Conservation (phyloP, 23 red algal species). For the Gracilaria gracilis region DNA sequence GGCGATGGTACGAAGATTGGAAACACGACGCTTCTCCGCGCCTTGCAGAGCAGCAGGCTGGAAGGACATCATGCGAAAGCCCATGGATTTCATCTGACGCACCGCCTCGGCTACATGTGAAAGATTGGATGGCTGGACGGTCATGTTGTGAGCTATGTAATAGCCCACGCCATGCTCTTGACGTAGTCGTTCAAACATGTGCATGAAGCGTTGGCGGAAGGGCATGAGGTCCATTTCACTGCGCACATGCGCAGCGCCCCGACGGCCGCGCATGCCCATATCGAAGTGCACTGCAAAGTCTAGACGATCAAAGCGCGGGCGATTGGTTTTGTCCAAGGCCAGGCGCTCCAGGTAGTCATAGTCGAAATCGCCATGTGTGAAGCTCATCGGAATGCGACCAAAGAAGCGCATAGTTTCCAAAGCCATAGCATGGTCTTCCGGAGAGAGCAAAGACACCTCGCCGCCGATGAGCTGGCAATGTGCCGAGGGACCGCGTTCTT, state of each 20-base stretch:
- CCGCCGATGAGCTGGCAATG: slow-evolving; percentile 92
- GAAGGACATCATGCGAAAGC: slow-evolving; percentile 85
- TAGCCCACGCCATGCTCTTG: slow-evolving; percentile 66
- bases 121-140: slow-evolving; percentile 76
- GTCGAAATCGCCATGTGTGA: slow-evolving; percentile 87
- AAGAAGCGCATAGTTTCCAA: slow-evolving; percentile 84
- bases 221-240: slow-evolving; percentile 73
- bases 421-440: slow-evolving; percentile 81
- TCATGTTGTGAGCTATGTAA: slow-evolving; percentile 85
- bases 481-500: slow-evolving; percentile 54
- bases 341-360: slow-evolving; percentile 78
- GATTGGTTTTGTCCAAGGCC: slow-evolving; percentile 43
- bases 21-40: slow-evolving; percentile 47
- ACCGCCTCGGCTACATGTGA: slow-evolving; percentile 61
- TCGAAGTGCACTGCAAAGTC: slow-evolving; percentile 92
- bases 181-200: slow-evolving; percentile 73
- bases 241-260: slow-evolving; percentile 21
- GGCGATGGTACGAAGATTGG: slow-evolving; percentile 30
- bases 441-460: slow-evolving; percentile 75
- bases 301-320: slow-evolving; percentile 80
- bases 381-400: slow-evolving; percentile 88
- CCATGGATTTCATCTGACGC: slow-evolving; percentile 45
- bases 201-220: slow-evolving; percentile 61
- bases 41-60: slow-evolving; percentile 83
- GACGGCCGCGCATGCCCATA: slow-evolving; percentile 72